A percentile compares a stretch with the other conserved stretches of the same genome.
phyloP scores from a whole-genome alignment of 345 rosid species.

The Passiflora organensis region DNA sequence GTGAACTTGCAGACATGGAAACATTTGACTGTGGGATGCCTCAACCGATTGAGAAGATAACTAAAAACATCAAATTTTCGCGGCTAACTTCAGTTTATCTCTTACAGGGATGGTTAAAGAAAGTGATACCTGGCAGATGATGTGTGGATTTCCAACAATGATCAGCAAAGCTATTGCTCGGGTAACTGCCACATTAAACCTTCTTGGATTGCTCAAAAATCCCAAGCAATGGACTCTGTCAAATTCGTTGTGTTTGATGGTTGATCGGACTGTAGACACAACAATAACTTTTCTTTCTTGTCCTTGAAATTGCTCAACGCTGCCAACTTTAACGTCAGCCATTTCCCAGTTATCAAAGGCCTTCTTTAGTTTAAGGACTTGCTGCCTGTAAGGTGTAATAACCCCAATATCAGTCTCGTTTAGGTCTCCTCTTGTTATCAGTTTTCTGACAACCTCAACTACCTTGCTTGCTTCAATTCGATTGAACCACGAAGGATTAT shows the following conservation, averaged over 20 bases:
- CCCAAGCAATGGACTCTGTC: slow-evolving; percentile 22
- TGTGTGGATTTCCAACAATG: slow-evolving; percentile 26
- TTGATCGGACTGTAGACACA: slow-evolving; percentile 83
- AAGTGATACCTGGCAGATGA: slow-evolving; percentile 18
- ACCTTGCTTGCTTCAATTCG: slow-evolving; percentile 88
- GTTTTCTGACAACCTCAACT: slow-evolving; percentile 49
- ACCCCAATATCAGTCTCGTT: slow-evolving; percentile 67
- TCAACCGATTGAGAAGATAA: neutral
- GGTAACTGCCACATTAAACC: slow-evolving; percentile 30
- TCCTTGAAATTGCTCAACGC: slow-evolving; percentile 97
- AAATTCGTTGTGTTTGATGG: slow-evolving; percentile 30
- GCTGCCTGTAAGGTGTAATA: slow-evolving; percentile 90
- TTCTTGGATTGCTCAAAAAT: slow-evolving; percentile 22
- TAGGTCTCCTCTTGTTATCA: slow-evolving; percentile 42
- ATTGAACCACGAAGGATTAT: slow-evolving; percentile 93
- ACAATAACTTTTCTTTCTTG: slow-evolving; percentile 80
- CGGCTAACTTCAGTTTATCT: neutral
- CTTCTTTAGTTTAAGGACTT: slow-evolving; percentile 68
- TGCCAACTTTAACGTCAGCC: slow-evolving; percentile 73
- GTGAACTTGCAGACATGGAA: neutral
- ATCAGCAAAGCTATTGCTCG: slow-evolving; percentile 23
- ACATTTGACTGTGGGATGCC: neutral
- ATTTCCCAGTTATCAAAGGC: slow-evolving; percentile 59
- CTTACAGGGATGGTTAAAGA: neutral
- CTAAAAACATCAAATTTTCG: neutral